Evolutionary conservation across 2,329 filamentous ascomycete species (phyloP), one percentile per base, ranked within the genome.

Genomic region (Leptodontidium sp.): DNA sequence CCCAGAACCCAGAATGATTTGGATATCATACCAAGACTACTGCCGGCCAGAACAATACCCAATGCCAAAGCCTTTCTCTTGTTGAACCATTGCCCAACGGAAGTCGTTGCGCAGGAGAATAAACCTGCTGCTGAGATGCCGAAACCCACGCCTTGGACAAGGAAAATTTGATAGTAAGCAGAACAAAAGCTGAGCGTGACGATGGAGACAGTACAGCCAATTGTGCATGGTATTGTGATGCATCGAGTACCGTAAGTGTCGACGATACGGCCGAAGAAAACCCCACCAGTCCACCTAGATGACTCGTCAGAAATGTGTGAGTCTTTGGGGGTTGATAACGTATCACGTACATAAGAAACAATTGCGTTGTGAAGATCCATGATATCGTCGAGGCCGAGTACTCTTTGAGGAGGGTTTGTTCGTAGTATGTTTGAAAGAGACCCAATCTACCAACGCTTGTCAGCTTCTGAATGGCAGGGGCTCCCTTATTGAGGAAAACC

Each of bases 151-250:
- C 82, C 82, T 71, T 86, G 83, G 0, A 80, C 77, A 1, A 85
- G 78, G 58, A 87, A 77, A 71, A 87, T 83, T 47, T 87, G 85
- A 70, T 84, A 88, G 74, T 86, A 87, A 59, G 85, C 72, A 0
- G 80, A 84, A 61, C 81, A 88, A 68, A 91, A 77, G n/a, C 82
- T 85, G 0, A 86, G 82, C 86, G 90, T 89, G 85, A 90, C 88
- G 7, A 91, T 74, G 1, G 86, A 85, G 66, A 90, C 85, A 8
- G 90, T 84, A 63, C 88, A 85, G 29, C 88, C 75, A 61, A 89
- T 77, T 0, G 81, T 84, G 21, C 88, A 87, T 12, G 77, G 75
- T 1, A 87, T 47, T 0, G 90, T 75, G 1, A 92, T 78, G 50
- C 80, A 83, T 24, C 84, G 83, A 0, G 90, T 88, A 0, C 90